Evolutionary conservation across 2,329 filamentous ascomycete genomes (phyloP).

Genomic region (Apiospora sp.): DNA sequence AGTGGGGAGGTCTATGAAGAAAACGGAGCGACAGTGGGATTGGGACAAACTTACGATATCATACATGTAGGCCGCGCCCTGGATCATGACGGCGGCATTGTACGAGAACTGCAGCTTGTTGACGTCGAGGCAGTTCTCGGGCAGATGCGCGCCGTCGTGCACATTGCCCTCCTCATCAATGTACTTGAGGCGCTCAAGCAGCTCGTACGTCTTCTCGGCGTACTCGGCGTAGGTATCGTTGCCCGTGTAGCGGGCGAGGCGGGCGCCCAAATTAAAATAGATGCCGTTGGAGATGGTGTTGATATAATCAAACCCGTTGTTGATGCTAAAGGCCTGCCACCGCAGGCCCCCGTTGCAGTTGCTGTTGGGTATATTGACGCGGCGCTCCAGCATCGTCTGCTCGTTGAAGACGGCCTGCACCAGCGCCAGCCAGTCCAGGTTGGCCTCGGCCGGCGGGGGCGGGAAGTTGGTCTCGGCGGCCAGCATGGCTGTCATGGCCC

Average conservation of each 20-base stretch:
- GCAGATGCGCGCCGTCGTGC: slow-evolving; percentile 63
- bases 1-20: too few species aligned
- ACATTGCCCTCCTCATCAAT: slow-evolving; percentile 65
- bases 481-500: slow-evolving; percentile 64
- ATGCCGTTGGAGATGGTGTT: slow-evolving; percentile 58
- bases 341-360: slow-evolving; percentile 69
- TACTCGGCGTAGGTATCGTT: slow-evolving; percentile 64
- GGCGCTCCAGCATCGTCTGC: slow-evolving; percentile 43
- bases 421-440: slow-evolving; percentile 60
- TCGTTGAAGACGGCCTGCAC: slow-evolving; percentile 67
- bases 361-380: slow-evolving; percentile 55
- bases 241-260: slow-evolving; percentile 67
- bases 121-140: slow-evolving; percentile 59
- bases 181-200: slow-evolving; percentile 58
- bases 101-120: slow-evolving; percentile 64
- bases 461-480: slow-evolving; percentile 64
- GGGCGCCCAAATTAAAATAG: slow-evolving; percentile 61
- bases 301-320: slow-evolving; percentile 73
- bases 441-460: slow-evolving; percentile 45
- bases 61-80: slow-evolving; percentile 67
- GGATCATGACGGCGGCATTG: slow-evolving; percentile 60
- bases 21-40: too few species aligned
- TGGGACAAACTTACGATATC: slow-evolving; percentile 56
- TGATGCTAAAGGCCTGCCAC: slow-evolving; percentile 72
- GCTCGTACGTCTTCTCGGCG: slow-evolving; percentile 64